phyloP scores from a whole-genome alignment of 179 eudicot species.

The Actinidia chinensis region DNA sequence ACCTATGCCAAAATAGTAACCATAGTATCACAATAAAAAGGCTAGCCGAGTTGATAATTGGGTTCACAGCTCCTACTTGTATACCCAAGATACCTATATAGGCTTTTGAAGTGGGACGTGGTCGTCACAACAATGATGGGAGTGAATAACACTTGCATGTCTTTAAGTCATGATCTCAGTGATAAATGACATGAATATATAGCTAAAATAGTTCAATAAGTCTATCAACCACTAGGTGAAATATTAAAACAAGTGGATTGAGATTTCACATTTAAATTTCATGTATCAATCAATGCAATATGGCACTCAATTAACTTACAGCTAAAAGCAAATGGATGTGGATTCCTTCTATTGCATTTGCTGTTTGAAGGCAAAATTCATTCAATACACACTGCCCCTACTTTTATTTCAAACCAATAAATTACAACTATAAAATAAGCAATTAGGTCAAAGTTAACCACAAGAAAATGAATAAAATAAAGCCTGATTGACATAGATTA shows the following conservation, averaged over 20 bases:
- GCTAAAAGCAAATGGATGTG: conserved; percentile 6
- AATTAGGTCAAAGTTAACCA: conserved; percentile 2
- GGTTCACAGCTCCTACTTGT: no score
- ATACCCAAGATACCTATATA: no score
- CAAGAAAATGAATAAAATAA: neutral
- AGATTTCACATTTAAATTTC: neutral
- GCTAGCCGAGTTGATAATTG: no score
- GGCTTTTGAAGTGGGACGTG: no score
- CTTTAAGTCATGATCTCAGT: no score
- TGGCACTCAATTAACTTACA: neutral
- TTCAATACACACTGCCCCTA: conserved; percentile 14
- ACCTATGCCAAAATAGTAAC: no score
- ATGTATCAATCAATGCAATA: neutral
- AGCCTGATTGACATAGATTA: neutral
- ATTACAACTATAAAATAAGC: conserved; percentile 9
- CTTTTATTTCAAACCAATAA: conserved; percentile 15
- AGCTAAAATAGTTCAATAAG: no score
- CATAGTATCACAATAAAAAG: no score
- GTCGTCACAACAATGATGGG: no score
- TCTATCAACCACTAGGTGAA: neutral
- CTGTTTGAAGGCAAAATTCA: neutral
- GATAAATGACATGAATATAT: no score
- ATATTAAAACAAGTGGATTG: neutral
- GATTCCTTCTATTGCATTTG: no score
- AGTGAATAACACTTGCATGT: no score